Conservation (phyloP, 139 green algal genomes). For the Tetratostichococcus sp. region DNA sequence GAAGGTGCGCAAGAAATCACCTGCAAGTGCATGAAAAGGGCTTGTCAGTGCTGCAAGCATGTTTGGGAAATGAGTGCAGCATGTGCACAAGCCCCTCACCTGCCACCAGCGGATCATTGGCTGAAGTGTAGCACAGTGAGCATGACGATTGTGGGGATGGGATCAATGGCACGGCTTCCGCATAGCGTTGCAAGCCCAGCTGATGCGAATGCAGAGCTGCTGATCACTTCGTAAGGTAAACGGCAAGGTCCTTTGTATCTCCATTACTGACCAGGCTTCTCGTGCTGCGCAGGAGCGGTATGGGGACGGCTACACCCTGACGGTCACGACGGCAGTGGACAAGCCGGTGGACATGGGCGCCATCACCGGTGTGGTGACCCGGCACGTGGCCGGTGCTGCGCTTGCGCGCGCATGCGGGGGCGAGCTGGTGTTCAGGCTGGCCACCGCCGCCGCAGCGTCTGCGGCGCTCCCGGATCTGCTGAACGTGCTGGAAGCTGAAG, state of each 20-base stretch:
- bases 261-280: background rate
- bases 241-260: background rate
- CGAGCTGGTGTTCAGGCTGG: conserved; percentile 4
- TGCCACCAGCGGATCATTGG: too few species aligned
- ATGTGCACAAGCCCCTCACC: too few species aligned
- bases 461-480: conserved; percentile 8
- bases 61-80: too few species aligned
- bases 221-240: too few species aligned
- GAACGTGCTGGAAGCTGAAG: conserved; percentile 2
- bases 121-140: too few species aligned
- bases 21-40: too few species aligned
- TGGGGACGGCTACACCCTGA: conserved; percentile 22
- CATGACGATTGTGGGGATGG: too few species aligned
- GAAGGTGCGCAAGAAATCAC: too few species aligned
- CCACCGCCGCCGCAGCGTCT: background rate
- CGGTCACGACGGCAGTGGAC: background rate
- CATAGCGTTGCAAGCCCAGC: too few species aligned
- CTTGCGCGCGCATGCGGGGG: conserved; percentile 3
- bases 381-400: background rate
- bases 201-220: too few species aligned
- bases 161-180: too few species aligned
- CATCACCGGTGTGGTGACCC: background rate
- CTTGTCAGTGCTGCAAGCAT: too few species aligned
- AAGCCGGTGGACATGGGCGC: background rate
- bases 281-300: conserved; percentile 17